Base-by-base conservation (phyloP, 2,329 filamentous ascomycete genomes). In the Scedosporium apiospermum region DNA sequence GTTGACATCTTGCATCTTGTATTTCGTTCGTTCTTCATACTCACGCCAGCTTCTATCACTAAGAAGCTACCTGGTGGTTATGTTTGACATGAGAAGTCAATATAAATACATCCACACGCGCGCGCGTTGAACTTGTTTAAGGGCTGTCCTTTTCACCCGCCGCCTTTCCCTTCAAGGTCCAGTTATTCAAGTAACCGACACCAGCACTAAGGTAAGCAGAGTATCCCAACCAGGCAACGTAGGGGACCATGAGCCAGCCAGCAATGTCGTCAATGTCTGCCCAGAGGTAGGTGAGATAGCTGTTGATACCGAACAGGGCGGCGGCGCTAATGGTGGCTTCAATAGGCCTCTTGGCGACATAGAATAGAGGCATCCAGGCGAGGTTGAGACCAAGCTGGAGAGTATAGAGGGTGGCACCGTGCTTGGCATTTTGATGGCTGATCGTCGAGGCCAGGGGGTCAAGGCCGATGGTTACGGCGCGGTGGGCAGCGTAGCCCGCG, bases 281-380 rank as follows among this genome's bases (percentile, higher is more conserved):
- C 87, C 91, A 97, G 63, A 89, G 76, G 69, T 88, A 89, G 14
- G 89, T 82, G 60, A 97, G 75, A 68, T 91, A 93, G 6, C 81
- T 83, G 58, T 90, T 89, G 34, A 88, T 78, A 7, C 88, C 91
- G 0, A 88, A 79, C 7, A 97, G 79, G 0, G 87, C 81, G 30
- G 90, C 75, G 60, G 96, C 88, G 72, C 97, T 90, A 30, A 82
- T 81, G 6, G 90, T 85, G 3, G 93, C 92, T 70, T 86, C 84
- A 61, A 88, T 80, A 1, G 92, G 91, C 16, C 85, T 84, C 66
- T 88, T 87, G 60, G 88, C 71, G n/a, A 84, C 82, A 72, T 96
- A 97, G 82, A 97, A 97, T 10, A 97, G 82, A 12, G 93, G 93
- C 84, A 92, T 97, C 91, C 91, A 98, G 62, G 88, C 74, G 34